Percentiles rank a stretch among this genome's conserved stretches.
These are phyloP conservation scores for Mycena rosella DNA, from an alignment of 768 basidiomycete species.

Conservation along the genomic window DNA sequence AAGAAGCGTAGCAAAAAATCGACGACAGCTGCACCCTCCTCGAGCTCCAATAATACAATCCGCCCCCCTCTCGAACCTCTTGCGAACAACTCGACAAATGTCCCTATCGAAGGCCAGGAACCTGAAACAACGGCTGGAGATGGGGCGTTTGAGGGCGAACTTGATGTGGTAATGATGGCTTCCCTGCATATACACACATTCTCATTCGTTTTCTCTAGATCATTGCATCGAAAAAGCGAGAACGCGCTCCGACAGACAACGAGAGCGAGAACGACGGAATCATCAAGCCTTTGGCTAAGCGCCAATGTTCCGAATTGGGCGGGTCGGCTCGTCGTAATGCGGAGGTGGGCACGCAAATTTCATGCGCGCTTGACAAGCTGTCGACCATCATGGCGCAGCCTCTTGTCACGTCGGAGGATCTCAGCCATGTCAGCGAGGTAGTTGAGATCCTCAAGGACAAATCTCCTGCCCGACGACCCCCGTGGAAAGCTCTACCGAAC, in stretches of 20 bases:
- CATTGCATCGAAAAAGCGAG: not conserved
- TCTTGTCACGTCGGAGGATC: not conserved
- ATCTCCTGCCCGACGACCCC: conserved; percentile 5
- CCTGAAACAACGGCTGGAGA: too few relatives aligned
- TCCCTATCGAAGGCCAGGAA: too few relatives aligned
- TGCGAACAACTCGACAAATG: too few relatives aligned
- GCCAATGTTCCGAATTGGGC: conserved; percentile 1
- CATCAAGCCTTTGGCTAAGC: not conserved
- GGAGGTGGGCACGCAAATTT: conserved; percentile 10
- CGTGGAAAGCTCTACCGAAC: not conserved
- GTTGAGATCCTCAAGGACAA: conserved; percentile 4
- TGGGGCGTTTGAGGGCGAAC: too few relatives aligned
- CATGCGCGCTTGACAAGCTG: conserved; percentile 7
- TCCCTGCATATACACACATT: too few relatives aligned
- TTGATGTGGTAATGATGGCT: too few relatives aligned
- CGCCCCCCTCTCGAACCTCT: not conserved
- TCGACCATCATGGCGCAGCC: conserved; percentile 2
- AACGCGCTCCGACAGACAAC: not conserved
- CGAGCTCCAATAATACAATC: not conserved
- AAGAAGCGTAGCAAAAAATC: not conserved
- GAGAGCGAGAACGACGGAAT: not conserved
- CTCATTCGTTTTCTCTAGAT: too few relatives aligned
- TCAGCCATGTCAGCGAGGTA: conserved; percentile 1
- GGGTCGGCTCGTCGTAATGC: conserved; percentile 12
- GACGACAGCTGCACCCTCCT: not conserved